Conservation (phyloP, 345 rosid species). For the Salix koriyanagi region DNA sequence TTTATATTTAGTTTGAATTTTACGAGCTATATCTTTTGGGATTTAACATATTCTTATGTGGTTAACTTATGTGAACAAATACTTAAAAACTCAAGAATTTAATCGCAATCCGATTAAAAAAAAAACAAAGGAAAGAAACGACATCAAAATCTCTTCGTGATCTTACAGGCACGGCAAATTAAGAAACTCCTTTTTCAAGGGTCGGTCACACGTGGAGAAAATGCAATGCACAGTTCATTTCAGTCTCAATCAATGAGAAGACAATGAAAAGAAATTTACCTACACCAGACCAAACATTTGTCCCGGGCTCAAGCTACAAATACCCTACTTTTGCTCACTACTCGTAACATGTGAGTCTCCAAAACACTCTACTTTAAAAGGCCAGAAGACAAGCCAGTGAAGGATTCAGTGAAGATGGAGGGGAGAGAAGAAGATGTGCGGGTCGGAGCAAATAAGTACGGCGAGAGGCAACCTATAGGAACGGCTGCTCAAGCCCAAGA, state of each 20-base stretch:
- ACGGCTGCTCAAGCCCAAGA: constrained; percentile 15
- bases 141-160: constrained; percentile 18
- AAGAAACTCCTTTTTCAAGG: constrained; percentile 6
- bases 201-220: constrained; percentile 26
- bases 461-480: constrained; percentile 17
- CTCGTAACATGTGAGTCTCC: background rate
- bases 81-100: too few relatives aligned
- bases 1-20: too few relatives aligned
- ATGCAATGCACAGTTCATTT: background rate
- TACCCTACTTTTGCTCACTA: constrained; percentile 4
- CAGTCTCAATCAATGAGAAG: background rate
- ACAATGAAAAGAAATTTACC: background rate
- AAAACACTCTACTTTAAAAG: background rate
- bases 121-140: constrained; percentile 1
- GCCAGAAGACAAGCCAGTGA: background rate
- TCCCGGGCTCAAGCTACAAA: constrained; percentile 16
- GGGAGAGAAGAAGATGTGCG: constrained; percentile 19
- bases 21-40: too few relatives aligned
- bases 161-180: constrained; percentile 3
- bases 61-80: too few relatives aligned
- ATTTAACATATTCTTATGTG: too few relatives aligned
- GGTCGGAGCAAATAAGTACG: constrained; percentile 10
- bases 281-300: constrained; percentile 1
- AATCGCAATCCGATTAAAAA: too few relatives aligned
- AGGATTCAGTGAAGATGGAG: background rate